Percentiles rank a stretch among this genome's conserved stretches.
phyloP scores from a whole-genome alignment of 345 rosid genomes.

The Geranium brycei region DNA sequence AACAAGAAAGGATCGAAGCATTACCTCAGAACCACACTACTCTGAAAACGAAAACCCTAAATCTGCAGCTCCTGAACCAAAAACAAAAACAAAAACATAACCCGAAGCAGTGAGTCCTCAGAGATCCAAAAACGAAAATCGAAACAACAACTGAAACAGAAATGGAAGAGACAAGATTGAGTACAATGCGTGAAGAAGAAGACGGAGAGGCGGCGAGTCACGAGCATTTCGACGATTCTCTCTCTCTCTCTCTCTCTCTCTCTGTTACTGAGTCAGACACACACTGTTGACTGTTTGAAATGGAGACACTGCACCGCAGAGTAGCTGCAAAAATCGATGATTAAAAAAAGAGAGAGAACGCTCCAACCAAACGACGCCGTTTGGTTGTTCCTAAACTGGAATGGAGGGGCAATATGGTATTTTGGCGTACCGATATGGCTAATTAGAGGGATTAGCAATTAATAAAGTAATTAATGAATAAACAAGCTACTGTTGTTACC shows the following conservation, averaged over 20 bases:
- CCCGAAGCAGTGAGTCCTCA: neutral
- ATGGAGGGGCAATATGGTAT: neutral
- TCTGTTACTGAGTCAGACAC: neutral
- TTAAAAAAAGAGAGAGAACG: neutral
- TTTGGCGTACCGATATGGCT: neutral
- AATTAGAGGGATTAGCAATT: neutral
- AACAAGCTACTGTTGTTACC: neutral
- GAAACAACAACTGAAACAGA: neutral
- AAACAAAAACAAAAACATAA: neutral
- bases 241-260: no score
- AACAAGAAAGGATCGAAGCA: slow-evolving; percentile 8
- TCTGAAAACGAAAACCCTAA: slow-evolving; percentile 4
- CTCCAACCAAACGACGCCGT: neutral
- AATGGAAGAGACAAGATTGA: neutral
- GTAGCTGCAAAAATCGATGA: neutral
- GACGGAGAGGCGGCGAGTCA: neutral
- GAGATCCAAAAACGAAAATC: neutral
- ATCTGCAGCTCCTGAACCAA: neutral
- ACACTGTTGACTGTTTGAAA: neutral
- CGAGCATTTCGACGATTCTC: neutral
- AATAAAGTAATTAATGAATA: neutral
- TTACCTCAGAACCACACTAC: slow-evolving; percentile 9
- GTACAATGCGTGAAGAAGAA: neutral
- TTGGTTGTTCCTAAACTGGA: neutral
- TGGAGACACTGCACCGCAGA: neutral